Base-by-base conservation (phyloP, 2,329 filamentous ascomycete genomes). In the Pyricularia grisea region DNA sequence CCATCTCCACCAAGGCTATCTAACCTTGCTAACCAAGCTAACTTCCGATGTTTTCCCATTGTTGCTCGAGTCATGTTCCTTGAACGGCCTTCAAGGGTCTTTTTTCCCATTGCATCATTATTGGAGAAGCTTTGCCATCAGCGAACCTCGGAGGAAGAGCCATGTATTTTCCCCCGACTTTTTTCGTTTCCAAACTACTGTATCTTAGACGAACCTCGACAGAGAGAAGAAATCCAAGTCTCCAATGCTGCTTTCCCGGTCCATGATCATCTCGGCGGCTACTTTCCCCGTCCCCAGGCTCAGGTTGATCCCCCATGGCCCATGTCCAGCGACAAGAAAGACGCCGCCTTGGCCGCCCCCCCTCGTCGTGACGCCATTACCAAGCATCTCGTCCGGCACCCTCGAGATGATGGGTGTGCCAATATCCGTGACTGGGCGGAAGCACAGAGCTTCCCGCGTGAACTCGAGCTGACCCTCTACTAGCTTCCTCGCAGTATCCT, bases 271-370 rank as follows among this genome's bases (percentile, higher is more conserved):
- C 78, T 93, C 90, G 11, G 89, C 84, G 79, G 93, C 79, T 6
- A 92, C 87, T 72, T 85, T 85, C 0, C 91, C 91, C 0, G 90
- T 93, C 1, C 90, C 91, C 33, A 92, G 78, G 25, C 82, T 82
- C 74, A 87, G 74, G 67, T 82, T 84, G 36, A 90, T 90, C 0
- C 90, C 91, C 91, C 91, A 94, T 0, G 91, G 89, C 0, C 91
- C 91, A 80, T 94, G 91, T 0, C 91, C 91, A 4, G 88, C 82
- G 1, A 89, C 88, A 60, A 93, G 76, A 75, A 87, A 94, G 0
- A 94, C 88, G 3, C 90, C 90, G 1, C 89, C 88, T 0, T 81
- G 81, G 0, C 73, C 73, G 0, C 78, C 79, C 1, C 75, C 72
- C 55, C 76, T 74, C 7, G 81, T 87, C 70, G 74, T 78, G 7